These are phyloP conservation scores for Biscutella laevigata DNA, from an alignment of 441 rosid species.

Conservation along the genomic window DNA sequence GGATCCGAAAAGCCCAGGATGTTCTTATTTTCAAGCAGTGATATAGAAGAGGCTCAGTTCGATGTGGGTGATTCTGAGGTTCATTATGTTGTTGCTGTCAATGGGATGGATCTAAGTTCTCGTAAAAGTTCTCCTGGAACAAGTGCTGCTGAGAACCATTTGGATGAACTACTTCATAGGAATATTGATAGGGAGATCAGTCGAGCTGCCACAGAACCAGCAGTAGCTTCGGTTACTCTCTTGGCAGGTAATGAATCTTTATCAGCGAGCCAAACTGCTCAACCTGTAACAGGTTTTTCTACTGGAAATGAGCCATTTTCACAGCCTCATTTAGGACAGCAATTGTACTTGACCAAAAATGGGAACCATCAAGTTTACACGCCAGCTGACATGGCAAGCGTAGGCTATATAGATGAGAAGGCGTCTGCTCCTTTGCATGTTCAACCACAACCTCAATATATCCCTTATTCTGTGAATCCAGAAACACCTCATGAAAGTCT, in stretches of 20 bases:
- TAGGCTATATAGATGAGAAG: conserved; percentile 37
- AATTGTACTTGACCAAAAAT: conserved; percentile 30
- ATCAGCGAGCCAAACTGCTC: conserved; percentile 35
- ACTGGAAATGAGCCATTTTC: conserved; percentile 36
- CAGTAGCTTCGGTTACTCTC: conserved; percentile 34
- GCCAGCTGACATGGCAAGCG: conserved; percentile 30
- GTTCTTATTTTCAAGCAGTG: conserved; percentile 65
- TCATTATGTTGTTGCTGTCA: conserved; percentile 78
- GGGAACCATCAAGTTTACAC: conserved; percentile 37
- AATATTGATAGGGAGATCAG: conserved; percentile 33
- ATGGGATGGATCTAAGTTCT: conserved; percentile 63
- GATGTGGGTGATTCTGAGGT: conserved; percentile 64
- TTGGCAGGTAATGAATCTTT: conserved; percentile 32
- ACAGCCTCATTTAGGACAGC: conserved; percentile 38
- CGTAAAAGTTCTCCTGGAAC: conserved; percentile 35
- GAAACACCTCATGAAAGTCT: conserved; percentile 35
- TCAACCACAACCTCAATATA: conserved; percentile 40
- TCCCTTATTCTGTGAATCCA: conserved; percentile 37
- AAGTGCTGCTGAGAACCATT: conserved; percentile 44
- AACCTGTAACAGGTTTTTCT: conserved; percentile 30
- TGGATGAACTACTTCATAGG: conserved; percentile 42
- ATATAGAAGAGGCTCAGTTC: conserved; percentile 61
- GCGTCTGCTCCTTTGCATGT: conserved; percentile 31
- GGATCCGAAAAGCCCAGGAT: conserved; percentile 63
- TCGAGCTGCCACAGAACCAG: conserved; percentile 34